Base-by-base conservation (phyloP, 2,329 filamentous ascomycete species). In the Dryadomyces quercus-mongolicae region DNA sequence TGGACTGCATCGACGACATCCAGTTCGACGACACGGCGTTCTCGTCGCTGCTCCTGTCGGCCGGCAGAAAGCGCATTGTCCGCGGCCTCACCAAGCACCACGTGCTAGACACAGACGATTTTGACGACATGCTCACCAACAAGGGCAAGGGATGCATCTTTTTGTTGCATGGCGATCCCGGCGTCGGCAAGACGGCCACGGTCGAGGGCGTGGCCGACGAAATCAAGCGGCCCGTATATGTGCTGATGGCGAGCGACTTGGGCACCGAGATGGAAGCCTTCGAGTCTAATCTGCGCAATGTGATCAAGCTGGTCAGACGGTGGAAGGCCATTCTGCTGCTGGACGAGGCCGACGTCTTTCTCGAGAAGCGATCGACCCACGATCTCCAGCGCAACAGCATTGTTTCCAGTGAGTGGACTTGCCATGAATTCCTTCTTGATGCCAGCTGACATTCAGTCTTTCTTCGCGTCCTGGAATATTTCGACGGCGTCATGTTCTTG, bases 271-370 rank as follows among this genome's bases (percentile, higher is more conserved):
- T 82, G 0, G 74, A 76, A 56, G 76, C 76, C 16, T 75, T 91
- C 0, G 86, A 88, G 65, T 70, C 70, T 12, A 81, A 82, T 60
- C 74, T 88, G 36, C 79, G 77, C 62, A 78, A 78, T 56, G 84
- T 86, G 55, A 75, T 91, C 57, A 82, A 87, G 63, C 82, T 91
- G 57, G 85, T 85, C 1, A 81, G 86, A 57, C 76, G 76, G 1
- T 88, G 85, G 85, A 82, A 84, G 48, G 84, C 84, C 0, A 79
- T 89, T 2, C 71, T 88, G 0, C 74, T 89, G 3, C 76, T 88
- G 1, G 85, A 88, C 62, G 85, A 88, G 69, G 84, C 80, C 21
- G 81, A 84, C 60, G 58, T 61, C 42, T 60, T 62, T 31, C 54
- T 63, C 20, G 56, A 58, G 34, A 54, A 54, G 2, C 55, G 61